A percentile compares a stretch with the other conserved stretches of the same genome.
Evolutionary conservation across 768 basidiomycete genomes (phyloP).

Genomic region (Boletus fagicola): DNA sequence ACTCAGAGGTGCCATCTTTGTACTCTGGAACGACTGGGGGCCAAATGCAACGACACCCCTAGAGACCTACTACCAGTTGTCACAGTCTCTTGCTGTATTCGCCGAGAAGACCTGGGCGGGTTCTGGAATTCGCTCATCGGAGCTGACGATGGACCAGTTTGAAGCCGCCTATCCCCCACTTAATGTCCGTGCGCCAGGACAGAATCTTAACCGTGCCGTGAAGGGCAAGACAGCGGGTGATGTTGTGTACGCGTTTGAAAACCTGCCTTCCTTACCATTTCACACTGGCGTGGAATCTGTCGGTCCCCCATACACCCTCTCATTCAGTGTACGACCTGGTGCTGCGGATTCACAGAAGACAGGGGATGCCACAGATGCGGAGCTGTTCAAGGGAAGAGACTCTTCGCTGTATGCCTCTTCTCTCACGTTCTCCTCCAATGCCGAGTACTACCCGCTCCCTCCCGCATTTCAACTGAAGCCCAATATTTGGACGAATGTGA

Average conservation of each 20-base stretch:
- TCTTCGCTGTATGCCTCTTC: slow-evolving; percentile 37
- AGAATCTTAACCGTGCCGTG: slow-evolving; percentile 44
- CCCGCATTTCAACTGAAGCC: slow-evolving; percentile 28
- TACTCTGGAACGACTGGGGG: slow-evolving; percentile 46
- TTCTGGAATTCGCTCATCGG: slow-evolving; percentile 34
- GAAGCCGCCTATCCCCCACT: slow-evolving; percentile 35
- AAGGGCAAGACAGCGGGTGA: slow-evolving; percentile 23
- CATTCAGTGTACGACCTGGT: slow-evolving; percentile 38
- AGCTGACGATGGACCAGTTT: slow-evolving; percentile 37
- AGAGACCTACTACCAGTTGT: slow-evolving; percentile 44
- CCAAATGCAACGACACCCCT: slow-evolving; percentile 44
- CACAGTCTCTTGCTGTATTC: slow-evolving; percentile 40
- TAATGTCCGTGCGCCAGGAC: slow-evolving; percentile 41
- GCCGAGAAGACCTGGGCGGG: slow-evolving; percentile 46
- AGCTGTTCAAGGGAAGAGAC: slow-evolving; percentile 37
- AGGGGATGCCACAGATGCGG: slow-evolving; percentile 14
- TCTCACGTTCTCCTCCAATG: slow-evolving; percentile 40
- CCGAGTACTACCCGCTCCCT: slow-evolving; percentile 36
- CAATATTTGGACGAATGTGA: slow-evolving; percentile 34
- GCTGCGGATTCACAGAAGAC: slow-evolving; percentile 12
- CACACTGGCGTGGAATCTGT: slow-evolving; percentile 37
- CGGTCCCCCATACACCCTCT: slow-evolving; percentile 44
- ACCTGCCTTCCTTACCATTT: slow-evolving; percentile 20
- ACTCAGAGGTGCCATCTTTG: slow-evolving; percentile 37
- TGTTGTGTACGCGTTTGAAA: slow-evolving; percentile 31